These are phyloP conservation scores for Mycena albidolilacea DNA, from an alignment of 768 basidiomycete genomes.

Conservation along the genomic window DNA sequence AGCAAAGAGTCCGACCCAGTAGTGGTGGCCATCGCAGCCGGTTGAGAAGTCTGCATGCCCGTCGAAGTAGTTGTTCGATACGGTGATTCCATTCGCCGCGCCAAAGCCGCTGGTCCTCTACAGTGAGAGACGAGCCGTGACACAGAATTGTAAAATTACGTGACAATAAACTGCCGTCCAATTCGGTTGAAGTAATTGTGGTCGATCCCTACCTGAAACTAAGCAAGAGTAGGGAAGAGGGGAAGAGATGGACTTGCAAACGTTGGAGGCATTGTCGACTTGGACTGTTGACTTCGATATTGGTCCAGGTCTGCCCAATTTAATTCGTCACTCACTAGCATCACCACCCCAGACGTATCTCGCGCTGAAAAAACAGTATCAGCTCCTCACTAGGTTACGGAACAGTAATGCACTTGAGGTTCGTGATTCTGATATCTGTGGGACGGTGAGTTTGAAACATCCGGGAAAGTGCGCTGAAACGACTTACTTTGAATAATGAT, in stretches of 20 bases:
- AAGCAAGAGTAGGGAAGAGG: not conserved
- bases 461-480: too few species aligned
- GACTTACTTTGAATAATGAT: not conserved
- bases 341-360: not conserved
- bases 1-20: not conserved
- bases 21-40: not conserved
- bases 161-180: not conserved
- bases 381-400: not conserved
- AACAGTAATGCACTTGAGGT: not conserved
- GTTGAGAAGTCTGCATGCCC: not conserved
- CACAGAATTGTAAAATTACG: too few species aligned
- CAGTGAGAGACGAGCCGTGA: too few species aligned
- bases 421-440: not conserved
- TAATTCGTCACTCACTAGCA: not conserved
- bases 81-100: not conserved
- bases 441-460: too few species aligned
- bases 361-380: not conserved
- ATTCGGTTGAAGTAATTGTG: not conserved
- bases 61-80: not conserved
- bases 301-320: too few species aligned
- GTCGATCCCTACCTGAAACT: not conserved
- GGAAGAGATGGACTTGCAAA: not conserved
- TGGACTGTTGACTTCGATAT: not conserved
- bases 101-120: not conserved
- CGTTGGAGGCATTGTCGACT: not conserved